These are phyloP conservation scores for Plasmodium cynomolgi DNA, from an alignment of 169 alveolate species.

Conservation along the genomic window DNA sequence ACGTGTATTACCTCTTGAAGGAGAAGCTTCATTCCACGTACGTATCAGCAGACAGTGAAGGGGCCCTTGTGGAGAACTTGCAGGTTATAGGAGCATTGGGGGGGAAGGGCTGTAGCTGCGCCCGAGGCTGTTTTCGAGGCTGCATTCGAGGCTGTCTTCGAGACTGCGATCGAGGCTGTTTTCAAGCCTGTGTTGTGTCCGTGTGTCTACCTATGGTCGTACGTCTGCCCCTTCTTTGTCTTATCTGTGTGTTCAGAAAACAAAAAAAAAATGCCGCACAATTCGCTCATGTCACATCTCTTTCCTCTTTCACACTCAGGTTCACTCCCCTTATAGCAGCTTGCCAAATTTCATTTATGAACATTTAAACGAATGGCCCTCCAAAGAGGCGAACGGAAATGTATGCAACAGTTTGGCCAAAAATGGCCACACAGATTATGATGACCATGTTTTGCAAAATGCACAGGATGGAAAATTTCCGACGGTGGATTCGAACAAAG, in stretches of 20 bases:
- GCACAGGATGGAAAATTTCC: not conserved
- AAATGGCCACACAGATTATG: not conserved
- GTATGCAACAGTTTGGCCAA: not conserved
- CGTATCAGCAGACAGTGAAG: constrained; percentile 18
- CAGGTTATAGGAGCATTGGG: constrained; percentile 35
- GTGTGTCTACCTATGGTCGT: not conserved
- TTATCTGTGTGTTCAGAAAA: not conserved
- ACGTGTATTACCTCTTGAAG: constrained; percentile 7
- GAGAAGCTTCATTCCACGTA: constrained; percentile 11
- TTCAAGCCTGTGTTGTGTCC: not conserved
- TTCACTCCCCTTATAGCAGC: constrained; percentile 60
- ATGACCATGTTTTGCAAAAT: not conserved
- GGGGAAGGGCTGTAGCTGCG: not conserved
- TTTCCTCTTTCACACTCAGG: not conserved
- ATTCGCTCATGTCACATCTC: not conserved
- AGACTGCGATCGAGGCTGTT: no score
- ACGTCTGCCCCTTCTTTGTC: not conserved
- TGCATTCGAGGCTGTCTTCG: no score
- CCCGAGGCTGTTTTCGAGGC: not conserved
- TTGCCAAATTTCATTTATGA: constrained; percentile 51
- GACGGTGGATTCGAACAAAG: not conserved
- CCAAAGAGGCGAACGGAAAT: not conserved
- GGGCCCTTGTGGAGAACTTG: constrained; percentile 33
- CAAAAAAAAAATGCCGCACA: not conserved
- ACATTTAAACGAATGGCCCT: constrained; percentile 16